A percentile compares a stretch with the other conserved stretches of the same genome.
phyloP scores from a whole-genome alignment of 108 stramenopile genomes.

The Skeletonema tropicum region DNA sequence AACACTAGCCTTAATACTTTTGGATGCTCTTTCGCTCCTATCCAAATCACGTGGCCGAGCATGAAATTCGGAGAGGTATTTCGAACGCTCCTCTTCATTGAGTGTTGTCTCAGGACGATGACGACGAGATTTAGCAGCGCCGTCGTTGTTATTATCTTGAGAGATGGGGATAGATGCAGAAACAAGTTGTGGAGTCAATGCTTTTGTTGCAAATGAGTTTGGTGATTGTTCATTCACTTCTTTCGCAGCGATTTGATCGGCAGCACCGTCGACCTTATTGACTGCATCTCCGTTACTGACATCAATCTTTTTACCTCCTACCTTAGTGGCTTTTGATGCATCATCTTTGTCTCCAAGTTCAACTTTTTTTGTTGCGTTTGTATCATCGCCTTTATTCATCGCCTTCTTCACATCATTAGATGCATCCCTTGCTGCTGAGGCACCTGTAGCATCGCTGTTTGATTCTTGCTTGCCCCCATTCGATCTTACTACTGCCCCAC shows the following conservation, averaged over 20 bases:
- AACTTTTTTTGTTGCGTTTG: not conserved
- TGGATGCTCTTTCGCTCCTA: constrained; percentile 55
- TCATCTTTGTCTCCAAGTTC: not conserved
- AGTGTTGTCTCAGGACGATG: constrained; percentile 10
- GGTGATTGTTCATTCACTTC: not conserved
- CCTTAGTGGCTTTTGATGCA: not conserved
- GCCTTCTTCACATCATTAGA: not conserved
- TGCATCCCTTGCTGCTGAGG: not conserved
- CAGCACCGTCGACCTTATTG: not conserved
- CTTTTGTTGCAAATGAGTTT: not conserved
- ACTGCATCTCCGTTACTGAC: not conserved
- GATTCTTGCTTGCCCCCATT: not conserved
- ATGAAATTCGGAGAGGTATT: constrained; percentile 83
- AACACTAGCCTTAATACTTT: constrained; percentile 38
- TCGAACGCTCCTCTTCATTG: constrained; percentile 62
- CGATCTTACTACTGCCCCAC: not conserved
- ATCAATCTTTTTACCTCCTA: not conserved
- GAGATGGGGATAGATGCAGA: not conserved
- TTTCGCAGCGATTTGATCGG: not conserved
- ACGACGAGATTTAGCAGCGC: not conserved
- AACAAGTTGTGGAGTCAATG: not conserved
- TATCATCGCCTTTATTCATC: not conserved
- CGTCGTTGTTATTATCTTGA: not conserved
- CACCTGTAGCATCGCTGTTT: constrained; percentile 10
- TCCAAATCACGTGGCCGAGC: constrained; percentile 86